Evolutionary conservation across 2,329 filamentous ascomycete species (phyloP).

Genomic region (Kalmusia sp.): DNA sequence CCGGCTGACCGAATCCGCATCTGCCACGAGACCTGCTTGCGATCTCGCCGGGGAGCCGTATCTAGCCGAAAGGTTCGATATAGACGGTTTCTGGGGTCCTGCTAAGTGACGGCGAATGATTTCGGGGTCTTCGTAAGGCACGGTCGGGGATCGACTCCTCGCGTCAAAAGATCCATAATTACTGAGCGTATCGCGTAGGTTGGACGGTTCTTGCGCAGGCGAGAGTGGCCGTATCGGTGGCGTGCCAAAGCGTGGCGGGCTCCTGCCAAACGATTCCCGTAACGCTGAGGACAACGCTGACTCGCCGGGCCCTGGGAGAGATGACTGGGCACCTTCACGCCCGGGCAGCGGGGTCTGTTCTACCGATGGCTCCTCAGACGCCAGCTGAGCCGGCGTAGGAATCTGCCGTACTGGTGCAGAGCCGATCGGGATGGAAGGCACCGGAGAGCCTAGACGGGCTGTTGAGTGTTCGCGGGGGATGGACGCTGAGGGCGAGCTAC

Average conservation of each 20-base stretch:
- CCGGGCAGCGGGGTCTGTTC: constrained; percentile 70
- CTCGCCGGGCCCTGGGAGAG: constrained; percentile 76
- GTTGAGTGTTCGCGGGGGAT: constrained; percentile 60
- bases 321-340: constrained; percentile 62
- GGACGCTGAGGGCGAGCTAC: constrained; percentile 47
- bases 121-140: constrained; percentile 84
- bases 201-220: constrained; percentile 55
- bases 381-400: constrained; percentile 57
- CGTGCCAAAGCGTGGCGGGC: constrained; percentile 72
- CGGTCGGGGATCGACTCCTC: constrained; percentile 60
- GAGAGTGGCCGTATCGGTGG: constrained; percentile 63
- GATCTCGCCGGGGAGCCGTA: constrained; percentile 47
- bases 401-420: constrained; percentile 60
- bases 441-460: constrained; percentile 62
- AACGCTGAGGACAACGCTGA: constrained; percentile 91
- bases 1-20: constrained; percentile 33
- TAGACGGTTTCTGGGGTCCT: constrained; percentile 61
- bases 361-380: constrained; percentile 42
- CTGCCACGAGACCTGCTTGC: constrained; percentile 30
- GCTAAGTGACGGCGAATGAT: constrained; percentile 90
- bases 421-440: constrained; percentile 55
- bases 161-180: constrained; percentile 88
- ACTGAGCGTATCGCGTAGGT: constrained; percentile 65
- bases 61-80: constrained; percentile 41
- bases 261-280: constrained; percentile 73